These are phyloP conservation scores for Cercospora sp. DNA, from an alignment of 2,329 filamentous ascomycete species.

Conservation along the genomic window DNA sequence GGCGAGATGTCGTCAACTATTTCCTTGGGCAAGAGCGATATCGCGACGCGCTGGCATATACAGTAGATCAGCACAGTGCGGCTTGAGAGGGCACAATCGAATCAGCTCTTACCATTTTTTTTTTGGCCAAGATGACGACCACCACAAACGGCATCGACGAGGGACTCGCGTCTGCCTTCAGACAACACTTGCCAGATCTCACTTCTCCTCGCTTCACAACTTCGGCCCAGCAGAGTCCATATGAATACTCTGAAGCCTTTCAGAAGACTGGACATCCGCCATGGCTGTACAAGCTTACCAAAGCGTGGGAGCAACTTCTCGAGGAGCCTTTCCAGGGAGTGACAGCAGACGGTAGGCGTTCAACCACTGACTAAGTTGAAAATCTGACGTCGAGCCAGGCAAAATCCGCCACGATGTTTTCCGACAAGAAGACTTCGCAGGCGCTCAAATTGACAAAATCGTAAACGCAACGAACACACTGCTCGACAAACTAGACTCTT, in stretches of 20 bases:
- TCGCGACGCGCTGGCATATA: not conserved
- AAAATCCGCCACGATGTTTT: slow-evolving; percentile 29
- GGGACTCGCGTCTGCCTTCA: slow-evolving; percentile 44
- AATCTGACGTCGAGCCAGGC: slow-evolving; percentile 26
- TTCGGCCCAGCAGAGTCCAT: slow-evolving; percentile 62
- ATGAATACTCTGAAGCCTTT: slow-evolving; percentile 55
- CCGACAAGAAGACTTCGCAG: slow-evolving; percentile 59
- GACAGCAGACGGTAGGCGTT: slow-evolving; percentile 62
- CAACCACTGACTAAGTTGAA: not conserved
- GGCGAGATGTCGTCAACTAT: not conserved
- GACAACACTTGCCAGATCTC: slow-evolving; percentile 63
- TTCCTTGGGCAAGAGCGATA: not conserved
- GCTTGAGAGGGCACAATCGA: not conserved
- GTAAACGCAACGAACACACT: slow-evolving; percentile 53
- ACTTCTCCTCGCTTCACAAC: slow-evolving; percentile 60
- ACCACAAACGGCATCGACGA: slow-evolving; percentile 21
- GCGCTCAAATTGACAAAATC: slow-evolving; percentile 60
- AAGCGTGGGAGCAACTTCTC: slow-evolving; percentile 30
- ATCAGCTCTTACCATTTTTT: not conserved
- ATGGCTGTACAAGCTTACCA: slow-evolving; percentile 32
- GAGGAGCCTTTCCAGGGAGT: slow-evolving; percentile 70
- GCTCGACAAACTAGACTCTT: slow-evolving; percentile 49
- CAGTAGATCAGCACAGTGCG: not conserved
- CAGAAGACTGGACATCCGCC: slow-evolving; percentile 32
- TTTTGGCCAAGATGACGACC: slow-evolving; percentile 2